Conservation (phyloP, 2,329 filamentous ascomycete species). For the Dendryphion nanum region DNA sequence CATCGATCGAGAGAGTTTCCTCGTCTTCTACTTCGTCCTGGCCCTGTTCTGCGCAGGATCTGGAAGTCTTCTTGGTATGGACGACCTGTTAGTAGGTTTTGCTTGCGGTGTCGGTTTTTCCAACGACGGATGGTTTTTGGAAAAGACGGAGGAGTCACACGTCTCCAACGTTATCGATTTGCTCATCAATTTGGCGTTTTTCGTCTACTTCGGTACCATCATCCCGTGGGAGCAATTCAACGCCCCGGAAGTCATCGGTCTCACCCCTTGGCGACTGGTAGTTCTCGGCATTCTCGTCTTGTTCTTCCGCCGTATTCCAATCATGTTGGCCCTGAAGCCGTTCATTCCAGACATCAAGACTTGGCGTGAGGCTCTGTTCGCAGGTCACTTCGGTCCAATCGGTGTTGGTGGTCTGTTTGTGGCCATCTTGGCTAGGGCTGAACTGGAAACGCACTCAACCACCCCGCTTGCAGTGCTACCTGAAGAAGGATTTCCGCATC, state of each 20-base stretch:
- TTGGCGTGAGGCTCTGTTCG: conserved; percentile 95
- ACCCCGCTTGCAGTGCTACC: conserved; percentile 70
- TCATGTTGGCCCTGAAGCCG: conserved; percentile 90
- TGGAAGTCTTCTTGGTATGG: conserved; percentile 84
- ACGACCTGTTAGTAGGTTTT: conserved; percentile 93
- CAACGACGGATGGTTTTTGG: conserved; percentile 97
- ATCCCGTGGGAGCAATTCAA: conserved; percentile 96
- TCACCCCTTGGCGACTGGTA: conserved; percentile 85
- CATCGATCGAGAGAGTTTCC: conserved; percentile 94
- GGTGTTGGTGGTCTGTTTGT: conserved; percentile 96
- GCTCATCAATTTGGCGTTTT: conserved; percentile 94
- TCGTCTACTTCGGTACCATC: conserved; percentile 96
- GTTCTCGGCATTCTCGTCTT: conserved; percentile 92
- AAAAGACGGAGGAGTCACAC: conserved; percentile 97
- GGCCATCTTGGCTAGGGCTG: conserved; percentile 87
- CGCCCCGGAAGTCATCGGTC: conserved; percentile 62
- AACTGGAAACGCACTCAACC: conserved; percentile 73
- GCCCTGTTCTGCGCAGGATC: conserved; percentile 95
- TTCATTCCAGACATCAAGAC: conserved; percentile 96
- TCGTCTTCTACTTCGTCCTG: conserved; percentile 97
- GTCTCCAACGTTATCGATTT: conserved; percentile 99
- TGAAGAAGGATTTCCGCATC: conserved; percentile 57
- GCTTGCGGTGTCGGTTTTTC: conserved; percentile 97
- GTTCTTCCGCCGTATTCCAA: conserved; percentile 90
- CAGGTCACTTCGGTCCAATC: conserved; percentile 95